These are phyloP conservation scores for Melastoma malabathricum DNA, from an alignment of 345 rosid genomes.

Conservation along the genomic window DNA sequence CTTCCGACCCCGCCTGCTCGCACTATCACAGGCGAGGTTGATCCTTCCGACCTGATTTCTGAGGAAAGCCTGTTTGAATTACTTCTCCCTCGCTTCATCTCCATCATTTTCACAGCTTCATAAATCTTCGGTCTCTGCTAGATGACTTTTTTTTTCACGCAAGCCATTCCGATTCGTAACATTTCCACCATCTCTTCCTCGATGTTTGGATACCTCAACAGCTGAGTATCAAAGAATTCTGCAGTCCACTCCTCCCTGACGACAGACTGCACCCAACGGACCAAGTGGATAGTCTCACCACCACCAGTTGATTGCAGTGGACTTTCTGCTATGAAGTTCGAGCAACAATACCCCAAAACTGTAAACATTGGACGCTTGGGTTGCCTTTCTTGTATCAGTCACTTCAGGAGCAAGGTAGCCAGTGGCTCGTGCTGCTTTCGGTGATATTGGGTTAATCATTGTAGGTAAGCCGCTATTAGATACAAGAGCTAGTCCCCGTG, in stretches of 20 bases:
- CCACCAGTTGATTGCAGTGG: slow-evolving; percentile 53
- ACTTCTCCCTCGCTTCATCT: slow-evolving; percentile 18
- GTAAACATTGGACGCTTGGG: slow-evolving; percentile 57
- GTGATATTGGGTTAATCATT: slow-evolving; percentile 45
- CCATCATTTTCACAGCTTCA: slow-evolving; percentile 56
- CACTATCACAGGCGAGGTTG: slow-evolving; percentile 15
- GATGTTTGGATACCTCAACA: slow-evolving; percentile 60
- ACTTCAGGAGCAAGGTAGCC: slow-evolving; percentile 87
- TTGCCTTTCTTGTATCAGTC: slow-evolving; percentile 53
- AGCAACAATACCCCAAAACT: slow-evolving; percentile 64
- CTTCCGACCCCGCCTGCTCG: slow-evolving; percentile 16
- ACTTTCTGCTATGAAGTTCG: slow-evolving; percentile 79
- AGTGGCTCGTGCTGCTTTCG: slow-evolving; percentile 36
- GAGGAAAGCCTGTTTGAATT: slow-evolving; percentile 17
- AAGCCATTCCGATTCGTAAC: not conserved
- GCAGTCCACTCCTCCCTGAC: slow-evolving; percentile 85
- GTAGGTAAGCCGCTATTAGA: slow-evolving; percentile 66
- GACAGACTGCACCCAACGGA: slow-evolving; percentile 88
- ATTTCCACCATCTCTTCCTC: slow-evolving; percentile 10
- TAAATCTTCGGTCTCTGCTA: slow-evolving; percentile 64
- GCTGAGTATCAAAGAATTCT: slow-evolving; percentile 72
- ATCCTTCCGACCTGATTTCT: slow-evolving; percentile 24
- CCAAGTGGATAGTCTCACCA: slow-evolving; percentile 53
- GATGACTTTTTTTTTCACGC: slow-evolving; percentile 33
- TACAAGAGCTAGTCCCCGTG: slow-evolving; percentile 38